Base-by-base conservation (phyloP, 2,329 filamentous ascomycete genomes). In the Magnaporthiopsis rhizophila region DNA sequence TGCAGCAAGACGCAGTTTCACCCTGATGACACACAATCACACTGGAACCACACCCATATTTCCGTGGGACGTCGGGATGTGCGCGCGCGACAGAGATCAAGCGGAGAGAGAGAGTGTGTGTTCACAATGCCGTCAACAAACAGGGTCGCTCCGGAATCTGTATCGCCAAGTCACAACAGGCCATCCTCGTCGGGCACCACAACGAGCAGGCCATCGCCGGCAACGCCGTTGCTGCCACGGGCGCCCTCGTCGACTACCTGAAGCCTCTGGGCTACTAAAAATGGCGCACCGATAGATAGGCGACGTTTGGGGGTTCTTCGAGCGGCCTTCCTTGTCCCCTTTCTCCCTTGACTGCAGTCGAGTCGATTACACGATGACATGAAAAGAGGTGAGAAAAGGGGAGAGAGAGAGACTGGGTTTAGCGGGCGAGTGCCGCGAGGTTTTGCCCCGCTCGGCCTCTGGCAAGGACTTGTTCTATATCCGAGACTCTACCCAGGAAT, bases 151-250 rank as follows among this genome's bases (percentile, higher is more conserved):
- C 89, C 74, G 95, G 95, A 69, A 79, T 97, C 72, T 83, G 89
- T 74, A 86, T 95, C 71, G 88, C 88, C 78, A 96, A 96, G 83
- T 96, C 94, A 72, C 88, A 84, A 73, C 89, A 96, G 79, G 91
- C 92, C 70, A 88, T 98, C 76, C 86, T 99, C 74, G 80, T 99
- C 75, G 90, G 87, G 70, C 92, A 97, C 82, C 92, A 98, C 83
- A 83, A 82, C 69, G 91, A 96, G 76, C 76, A 76, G 67, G 80
- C 88, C 70, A 83, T 90, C 75, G 90, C 90, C 63, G 88, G 91
- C 74, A 88, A 89, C 76, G 88, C 91, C 68, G 88, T 88, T 71
- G 85, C 85, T 75, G 91, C 90, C 62, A 90, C 96, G 69, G 90
- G 94, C 81, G 83, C 86, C 72, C 84, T 99, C 68, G 92, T 86